phyloP scores from a whole-genome alignment of 768 basidiomycete genomes.

The Trichaptum fuscoviolaceum region DNA sequence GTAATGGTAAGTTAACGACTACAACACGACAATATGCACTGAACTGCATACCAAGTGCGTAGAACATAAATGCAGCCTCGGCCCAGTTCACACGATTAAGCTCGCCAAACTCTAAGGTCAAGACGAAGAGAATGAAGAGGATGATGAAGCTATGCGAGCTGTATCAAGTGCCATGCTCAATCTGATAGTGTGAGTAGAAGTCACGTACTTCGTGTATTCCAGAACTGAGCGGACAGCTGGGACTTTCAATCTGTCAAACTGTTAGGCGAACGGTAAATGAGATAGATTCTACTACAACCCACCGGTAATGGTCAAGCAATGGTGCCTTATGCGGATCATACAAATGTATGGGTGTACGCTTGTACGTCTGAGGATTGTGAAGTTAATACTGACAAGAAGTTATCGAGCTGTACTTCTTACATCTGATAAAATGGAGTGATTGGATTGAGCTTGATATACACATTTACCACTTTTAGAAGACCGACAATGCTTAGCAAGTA shows the following conservation, averaged over 20 bases:
- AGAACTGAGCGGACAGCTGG: conserved; percentile 87
- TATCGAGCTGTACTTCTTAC: conserved; percentile 33
- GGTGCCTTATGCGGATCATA: conserved; percentile 94
- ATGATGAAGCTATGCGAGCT: conserved; percentile 56
- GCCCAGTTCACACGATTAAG: conserved; percentile 53
- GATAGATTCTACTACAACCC: conserved; percentile 14
- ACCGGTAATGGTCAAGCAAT: conserved; percentile 94
- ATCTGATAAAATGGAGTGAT: conserved; percentile 85
- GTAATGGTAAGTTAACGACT: conserved; percentile 37
- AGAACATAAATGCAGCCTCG: conserved; percentile 73
- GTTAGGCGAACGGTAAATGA: background rate
- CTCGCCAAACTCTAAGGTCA: conserved; percentile 73
- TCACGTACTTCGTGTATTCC: conserved; percentile 75
- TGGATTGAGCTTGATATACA: conserved; percentile 86
- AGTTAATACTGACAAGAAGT: conserved; percentile 5
- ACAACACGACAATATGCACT: background rate
- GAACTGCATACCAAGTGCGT: conserved; percentile 29
- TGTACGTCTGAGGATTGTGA: conserved; percentile 65
- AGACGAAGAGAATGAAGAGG: conserved; percentile 71
- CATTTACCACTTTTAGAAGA: conserved; percentile 65
- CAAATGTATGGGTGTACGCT: conserved; percentile 85
- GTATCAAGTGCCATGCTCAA: conserved; percentile 11
- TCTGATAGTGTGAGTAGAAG: background rate
- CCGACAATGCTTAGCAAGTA: conserved; percentile 8
- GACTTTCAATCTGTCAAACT: conserved; percentile 69